Base-by-base conservation (phyloP, 2,329 filamentous ascomycete genomes). In the Penicillium digitatum region DNA sequence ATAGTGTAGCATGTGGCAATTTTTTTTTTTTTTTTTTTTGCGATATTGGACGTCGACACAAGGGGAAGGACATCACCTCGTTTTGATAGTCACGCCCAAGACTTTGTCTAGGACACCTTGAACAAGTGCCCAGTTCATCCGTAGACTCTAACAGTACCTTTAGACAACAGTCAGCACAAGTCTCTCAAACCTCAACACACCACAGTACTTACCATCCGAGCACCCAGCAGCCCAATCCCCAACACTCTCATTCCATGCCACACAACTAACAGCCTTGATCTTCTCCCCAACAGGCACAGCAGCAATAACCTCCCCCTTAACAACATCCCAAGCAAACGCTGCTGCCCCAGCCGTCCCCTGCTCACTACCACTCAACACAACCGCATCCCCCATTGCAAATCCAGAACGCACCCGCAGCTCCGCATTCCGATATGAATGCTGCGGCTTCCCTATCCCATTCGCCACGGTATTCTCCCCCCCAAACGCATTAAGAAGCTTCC, bases 351-450 rank as follows among this genome's bases (percentile, higher is more conserved):
- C 39, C 10, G 20, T 5, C 32, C 38, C 58, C 12, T 82, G 79
- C 73, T 96, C 92, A 66, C 91, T 90, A 8, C 93, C 93, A 48
- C 85, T 88, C 3, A 96, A 66, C 1, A 94, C 89, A 46, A 87
- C 87, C 56, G 83, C 86, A 73, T 96, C 93, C 59, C 82, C 85
- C 29, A 84, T 81, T 0, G 89, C 92, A 53, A 96, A 77, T 5
- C 89, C 79, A 37, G 87, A 87, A 71, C 90, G 85, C 31, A 95
- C 80, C n/a, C 90, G 79, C 58, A 94, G 76, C 44, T 86, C 84
- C 58, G 82, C 82, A 68, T 94, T 95, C 62, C 77, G 76, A 65
- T 82, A 78, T 12, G 26, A 37, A 57, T 57, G 48, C 1, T 32
- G 61, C 40, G 71, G 64, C 16, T 62, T 59, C 51, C 64, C 75